Evolutionary conservation across 2,329 filamentous ascomycete species (phyloP).

Genomic region (Monilinia polystroma): DNA sequence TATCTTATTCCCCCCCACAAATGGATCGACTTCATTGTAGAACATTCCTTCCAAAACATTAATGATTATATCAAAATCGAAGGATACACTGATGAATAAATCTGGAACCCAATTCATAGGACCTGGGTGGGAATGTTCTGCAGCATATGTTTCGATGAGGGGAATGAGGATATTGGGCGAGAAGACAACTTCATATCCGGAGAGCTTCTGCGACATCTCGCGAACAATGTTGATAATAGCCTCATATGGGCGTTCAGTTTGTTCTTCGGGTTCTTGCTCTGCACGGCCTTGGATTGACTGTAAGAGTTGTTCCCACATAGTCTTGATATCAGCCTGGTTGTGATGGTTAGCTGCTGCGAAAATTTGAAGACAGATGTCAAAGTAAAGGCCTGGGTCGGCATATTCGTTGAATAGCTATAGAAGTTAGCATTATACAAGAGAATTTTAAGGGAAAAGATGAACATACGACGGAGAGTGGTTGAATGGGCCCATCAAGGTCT

Average conservation of each 20-base stretch:
- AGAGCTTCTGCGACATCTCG: slow-evolving; percentile 63
- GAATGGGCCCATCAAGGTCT: slow-evolving; percentile 74
- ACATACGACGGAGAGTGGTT: slow-evolving; percentile 73
- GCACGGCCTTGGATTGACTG: slow-evolving; percentile 60
- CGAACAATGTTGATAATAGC: slow-evolving; percentile 63
- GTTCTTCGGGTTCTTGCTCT: slow-evolving; percentile 42
- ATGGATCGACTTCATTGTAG: slow-evolving; percentile 65
- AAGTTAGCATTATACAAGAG: slow-evolving; percentile 23
- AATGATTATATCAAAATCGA: slow-evolving; percentile 61
- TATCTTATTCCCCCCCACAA: slow-evolving; percentile 55
- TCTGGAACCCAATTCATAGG: slow-evolving; percentile 50
- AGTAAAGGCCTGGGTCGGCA: slow-evolving; percentile 87
- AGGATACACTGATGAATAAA: slow-evolving; percentile 61
- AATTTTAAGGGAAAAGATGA: neutral
- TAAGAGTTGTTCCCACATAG: slow-evolving; percentile 83
- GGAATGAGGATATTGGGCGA: slow-evolving; percentile 60
- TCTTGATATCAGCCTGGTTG: slow-evolving; percentile 77
- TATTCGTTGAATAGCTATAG: slow-evolving; percentile 85
- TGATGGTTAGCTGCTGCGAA: slow-evolving; percentile 91
- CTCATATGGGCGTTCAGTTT: slow-evolving; percentile 64
- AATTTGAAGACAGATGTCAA: slow-evolving; percentile 88
- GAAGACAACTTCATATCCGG: slow-evolving; percentile 65
- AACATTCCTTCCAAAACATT: slow-evolving; percentile 64
- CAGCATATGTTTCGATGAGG: slow-evolving; percentile 61
- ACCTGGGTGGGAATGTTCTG: slow-evolving; percentile 57